phyloP scores from a whole-genome alignment of 1,139 yeast species.

The Petasospora fabianii region DNA sequence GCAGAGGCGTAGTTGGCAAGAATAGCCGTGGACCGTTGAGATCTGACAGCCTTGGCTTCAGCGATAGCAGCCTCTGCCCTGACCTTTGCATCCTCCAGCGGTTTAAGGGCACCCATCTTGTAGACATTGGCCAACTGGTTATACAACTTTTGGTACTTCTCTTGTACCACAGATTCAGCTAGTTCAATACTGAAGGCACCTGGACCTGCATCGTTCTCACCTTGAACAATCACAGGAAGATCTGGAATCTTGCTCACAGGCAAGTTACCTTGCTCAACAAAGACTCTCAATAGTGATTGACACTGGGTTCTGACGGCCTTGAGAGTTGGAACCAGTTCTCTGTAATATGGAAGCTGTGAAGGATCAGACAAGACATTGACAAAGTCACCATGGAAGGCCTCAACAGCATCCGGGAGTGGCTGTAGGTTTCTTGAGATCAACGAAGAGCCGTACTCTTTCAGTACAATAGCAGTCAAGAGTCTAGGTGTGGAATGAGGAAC shows the following conservation, averaged over 20 bases:
- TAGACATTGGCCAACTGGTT: constrained; percentile 65
- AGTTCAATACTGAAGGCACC: constrained; percentile 81
- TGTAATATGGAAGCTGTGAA: constrained; percentile 50
- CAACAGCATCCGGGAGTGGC: constrained; percentile 28
- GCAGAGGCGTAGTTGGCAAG: constrained; percentile 77
- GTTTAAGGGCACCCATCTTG: constrained; percentile 67
- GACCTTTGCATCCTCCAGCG: constrained; percentile 75
- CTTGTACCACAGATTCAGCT: constrained; percentile 68
- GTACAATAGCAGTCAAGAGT: constrained; percentile 60
- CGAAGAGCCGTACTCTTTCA: constrained; percentile 67
- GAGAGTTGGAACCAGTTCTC: constrained; percentile 84
- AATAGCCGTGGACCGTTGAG: constrained; percentile 62
- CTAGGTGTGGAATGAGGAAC: constrained; percentile 82
- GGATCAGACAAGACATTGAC: constrained; percentile 44
- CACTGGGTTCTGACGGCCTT: constrained; percentile 87
- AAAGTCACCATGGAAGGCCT: constrained; percentile 35
- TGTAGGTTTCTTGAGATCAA: constrained; percentile 21
- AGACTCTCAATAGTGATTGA: constrained; percentile 73
- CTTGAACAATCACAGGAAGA: constrained; percentile 86
- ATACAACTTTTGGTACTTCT: constrained; percentile 62
- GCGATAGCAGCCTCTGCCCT: constrained; percentile 38
- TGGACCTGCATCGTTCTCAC: constrained; percentile 93
- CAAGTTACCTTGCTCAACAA: constrained; percentile 71
- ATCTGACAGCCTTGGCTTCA: constrained; percentile 49
- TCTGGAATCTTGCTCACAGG: constrained; percentile 77